Evolutionary conservation across 1,139 yeast species (phyloP).

Genomic region (Blastobotrys indianensis): DNA sequence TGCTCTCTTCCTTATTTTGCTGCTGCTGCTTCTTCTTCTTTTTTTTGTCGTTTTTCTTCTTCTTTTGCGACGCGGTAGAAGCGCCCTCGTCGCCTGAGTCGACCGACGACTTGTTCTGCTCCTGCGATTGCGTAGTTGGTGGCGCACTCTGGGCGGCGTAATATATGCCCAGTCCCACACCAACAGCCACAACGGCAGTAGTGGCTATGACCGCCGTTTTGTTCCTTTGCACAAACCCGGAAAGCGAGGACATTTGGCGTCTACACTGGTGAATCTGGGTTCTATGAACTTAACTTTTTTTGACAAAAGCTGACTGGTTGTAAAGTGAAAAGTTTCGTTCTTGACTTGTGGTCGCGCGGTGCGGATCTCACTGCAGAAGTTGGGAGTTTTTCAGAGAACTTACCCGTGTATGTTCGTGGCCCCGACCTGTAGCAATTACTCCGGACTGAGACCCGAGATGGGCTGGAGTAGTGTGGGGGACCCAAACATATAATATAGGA

Average conservation of each 20-base stretch:
- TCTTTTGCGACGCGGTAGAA: conserved; percentile 8
- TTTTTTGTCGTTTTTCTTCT: conserved; percentile 14
- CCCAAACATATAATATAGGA: no score
- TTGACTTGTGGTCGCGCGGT: no score
- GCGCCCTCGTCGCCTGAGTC: conserved; percentile 3
- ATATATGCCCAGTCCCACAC: conserved; percentile 14
- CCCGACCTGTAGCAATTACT: no score
- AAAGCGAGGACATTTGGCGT: conserved; percentile 10
- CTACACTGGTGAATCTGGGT: neutral
- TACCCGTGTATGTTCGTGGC: no score
- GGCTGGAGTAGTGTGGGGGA: no score
- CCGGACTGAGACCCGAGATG: no score
- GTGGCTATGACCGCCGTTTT: conserved; percentile 14
- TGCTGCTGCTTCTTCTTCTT: conserved; percentile 13
- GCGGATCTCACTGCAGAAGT: no score
- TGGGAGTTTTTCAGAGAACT: no score
- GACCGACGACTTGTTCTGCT: conserved; percentile 3
- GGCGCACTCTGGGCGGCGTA: conserved; percentile 10
- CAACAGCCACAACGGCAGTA: conserved; percentile 14
- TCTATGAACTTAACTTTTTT: no score
- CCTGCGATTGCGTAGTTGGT: neutral
- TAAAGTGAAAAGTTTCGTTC: no score
- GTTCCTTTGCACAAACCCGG: conserved; percentile 14
- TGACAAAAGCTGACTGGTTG: no score
- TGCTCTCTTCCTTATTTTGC: conserved; percentile 1